Percentiles rank a stretch among this genome's conserved stretches.
phyloP scores from a whole-genome alignment of 164 flowering plant species.

The Umbilicus rupestris region DNA sequence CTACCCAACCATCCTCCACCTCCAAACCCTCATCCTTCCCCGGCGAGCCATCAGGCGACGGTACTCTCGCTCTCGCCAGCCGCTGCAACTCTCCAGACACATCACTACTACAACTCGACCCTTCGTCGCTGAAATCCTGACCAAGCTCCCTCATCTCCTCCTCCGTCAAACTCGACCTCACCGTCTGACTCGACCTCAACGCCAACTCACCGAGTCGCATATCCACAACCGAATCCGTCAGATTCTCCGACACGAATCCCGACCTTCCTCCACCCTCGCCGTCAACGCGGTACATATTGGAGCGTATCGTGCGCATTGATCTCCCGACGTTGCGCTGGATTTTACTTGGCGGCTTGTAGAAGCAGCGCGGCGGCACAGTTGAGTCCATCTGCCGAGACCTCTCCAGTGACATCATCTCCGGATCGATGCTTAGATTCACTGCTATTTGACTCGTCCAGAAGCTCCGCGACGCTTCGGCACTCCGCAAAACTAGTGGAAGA shows the following conservation, averaged over 20 bases:
- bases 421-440: background rate
- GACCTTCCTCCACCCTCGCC: constrained; percentile 16
- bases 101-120: constrained; percentile 58
- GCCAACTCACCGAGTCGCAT: constrained; percentile 72
- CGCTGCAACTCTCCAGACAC: constrained; percentile 87
- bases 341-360: constrained; percentile 18
- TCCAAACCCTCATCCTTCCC: constrained; percentile 13
- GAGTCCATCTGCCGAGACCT: background rate
- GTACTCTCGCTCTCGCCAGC: constrained; percentile 58
- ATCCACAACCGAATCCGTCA: constrained; percentile 75
- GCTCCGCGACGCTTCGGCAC: background rate
- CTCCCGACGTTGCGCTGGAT: constrained; percentile 38
- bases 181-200: constrained; percentile 14
- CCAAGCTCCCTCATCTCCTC: constrained; percentile 42
- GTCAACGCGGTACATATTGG: constrained; percentile 31
- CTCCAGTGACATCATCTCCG: background rate
- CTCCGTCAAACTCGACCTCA: constrained; percentile 8
- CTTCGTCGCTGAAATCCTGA: constrained; percentile 58
- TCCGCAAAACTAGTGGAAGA: background rate
- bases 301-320: constrained; percentile 79
- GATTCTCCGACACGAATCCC: constrained; percentile 32
- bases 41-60: constrained; percentile 13
- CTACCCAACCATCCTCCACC: constrained; percentile 42
- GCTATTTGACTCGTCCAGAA: background rate
- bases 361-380: background rate